Percentiles rank a stretch among this genome's conserved stretches.
Conservation (phyloP, 1,139 yeast genomes). For the Diutina siamensis region DNA sequence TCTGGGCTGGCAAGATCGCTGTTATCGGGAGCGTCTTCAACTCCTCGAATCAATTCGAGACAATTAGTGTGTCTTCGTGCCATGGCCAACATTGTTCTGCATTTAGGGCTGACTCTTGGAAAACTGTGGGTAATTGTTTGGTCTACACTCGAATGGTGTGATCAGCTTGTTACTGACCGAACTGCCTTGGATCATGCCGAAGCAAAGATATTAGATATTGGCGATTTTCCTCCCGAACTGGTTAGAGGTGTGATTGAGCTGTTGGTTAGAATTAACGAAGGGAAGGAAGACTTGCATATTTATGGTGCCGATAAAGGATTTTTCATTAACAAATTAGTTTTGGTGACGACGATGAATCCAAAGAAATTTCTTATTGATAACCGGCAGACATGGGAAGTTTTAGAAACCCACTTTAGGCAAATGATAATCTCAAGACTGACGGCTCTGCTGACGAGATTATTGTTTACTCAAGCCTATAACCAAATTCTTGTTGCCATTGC, state of each 20-base stretch:
- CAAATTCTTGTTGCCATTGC: neutral
- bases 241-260: neutral
- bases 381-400: neutral
- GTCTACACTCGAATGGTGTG: neutral
- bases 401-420: neutral
- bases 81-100: slow-evolving; percentile 3
- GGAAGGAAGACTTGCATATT: neutral
- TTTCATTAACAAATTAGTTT: neutral
- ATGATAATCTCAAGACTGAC: neutral
- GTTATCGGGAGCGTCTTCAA: neutral
- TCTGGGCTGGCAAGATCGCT: neutral
- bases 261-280: neutral
- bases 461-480: neutral
- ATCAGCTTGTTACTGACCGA: neutral
- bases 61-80: slow-evolving; percentile 4
- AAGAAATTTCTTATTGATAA: neutral
- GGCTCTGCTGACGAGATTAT: neutral
- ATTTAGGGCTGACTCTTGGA: slow-evolving; percentile 5
- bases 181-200: neutral
- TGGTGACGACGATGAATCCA: neutral
- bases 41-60: neutral
- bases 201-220: neutral
- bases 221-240: slow-evolving; percentile 1
- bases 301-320: neutral
- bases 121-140: slow-evolving; percentile 3